A percentile compares a stretch with the other conserved stretches of the same genome.
Evolutionary conservation across 1,284 basidiomycete genomes (phyloP).

Genomic region (Earliella scabrosa): DNA sequence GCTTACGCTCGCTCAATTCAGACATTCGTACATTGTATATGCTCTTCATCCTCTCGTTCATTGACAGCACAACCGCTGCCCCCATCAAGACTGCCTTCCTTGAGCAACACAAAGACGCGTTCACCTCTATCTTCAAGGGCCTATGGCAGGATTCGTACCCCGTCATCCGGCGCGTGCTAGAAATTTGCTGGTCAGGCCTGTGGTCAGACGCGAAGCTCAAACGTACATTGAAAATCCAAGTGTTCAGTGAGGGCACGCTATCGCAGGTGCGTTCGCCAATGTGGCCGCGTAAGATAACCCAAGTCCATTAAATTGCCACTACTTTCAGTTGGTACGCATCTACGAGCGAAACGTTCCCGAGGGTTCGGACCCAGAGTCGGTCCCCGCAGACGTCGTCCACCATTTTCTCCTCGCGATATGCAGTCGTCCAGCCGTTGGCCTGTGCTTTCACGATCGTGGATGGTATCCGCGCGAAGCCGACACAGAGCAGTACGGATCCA

Average conservation of each 20-base stretch:
- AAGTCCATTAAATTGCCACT: no score
- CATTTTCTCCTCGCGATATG: constrained; percentile 91
- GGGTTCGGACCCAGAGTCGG: constrained; percentile 50
- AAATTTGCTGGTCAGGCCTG: constrained; percentile 68
- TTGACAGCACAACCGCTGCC: constrained; percentile 49
- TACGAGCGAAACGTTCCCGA: constrained; percentile 66
- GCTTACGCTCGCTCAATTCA: constrained; percentile 28
- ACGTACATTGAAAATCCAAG: constrained; percentile 65
- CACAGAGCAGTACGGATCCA: constrained; percentile 24
- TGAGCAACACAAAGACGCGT: constrained; percentile 65
- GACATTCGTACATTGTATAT: constrained; percentile 78
- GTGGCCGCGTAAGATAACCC: no score
- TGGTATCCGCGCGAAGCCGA: constrained; percentile 84
- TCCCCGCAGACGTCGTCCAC: constrained; percentile 82
- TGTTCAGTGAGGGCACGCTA: constrained; percentile 69
- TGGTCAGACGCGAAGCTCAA: constrained; percentile 75
- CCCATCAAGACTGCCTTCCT: constrained; percentile 65
- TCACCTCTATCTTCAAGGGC: constrained; percentile 71
- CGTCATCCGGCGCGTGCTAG: constrained; percentile 60
- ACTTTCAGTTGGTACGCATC: constrained; percentile 72
- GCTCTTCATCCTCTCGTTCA: constrained; percentile 71
- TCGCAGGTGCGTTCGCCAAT: constrained; percentile 53
- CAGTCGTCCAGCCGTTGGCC: constrained; percentile 79
- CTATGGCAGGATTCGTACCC: constrained; percentile 63
- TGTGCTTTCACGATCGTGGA: constrained; percentile 89